Base-by-base conservation (phyloP, 306 rosid species). In the Trifolium dubium region DNA sequence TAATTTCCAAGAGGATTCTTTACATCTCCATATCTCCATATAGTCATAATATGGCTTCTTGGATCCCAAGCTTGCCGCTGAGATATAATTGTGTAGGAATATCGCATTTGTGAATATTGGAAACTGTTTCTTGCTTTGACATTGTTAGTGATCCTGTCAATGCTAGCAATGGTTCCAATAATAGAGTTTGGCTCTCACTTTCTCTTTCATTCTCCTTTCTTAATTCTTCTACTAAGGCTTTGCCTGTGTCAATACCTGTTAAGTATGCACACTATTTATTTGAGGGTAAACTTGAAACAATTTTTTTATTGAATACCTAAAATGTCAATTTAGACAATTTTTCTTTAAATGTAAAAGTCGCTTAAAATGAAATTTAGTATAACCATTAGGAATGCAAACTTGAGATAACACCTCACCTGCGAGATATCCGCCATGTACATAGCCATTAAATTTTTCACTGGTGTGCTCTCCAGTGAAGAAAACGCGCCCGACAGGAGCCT, bases 391-490 rank as follows among this genome's bases (percentile, higher is more conserved):
- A 78, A 68, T 8, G 14, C 12, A 74, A 60, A 9, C 31, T 31
- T 40, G 64, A 5, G 37, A 13, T 18, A 50, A 11, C 39, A 64
- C 66, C 71, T 70, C 61, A 86, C 96, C 98, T 41, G 98, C 81
- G 7, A 94, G 95, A 83, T 88, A 87, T 77, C 88, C 98, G 14
- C 98, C 98, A 44, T 92, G 98, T 55, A 94, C 98, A 46, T 94
- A 94, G 46, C 98, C 98, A 17, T 81, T 94, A 74, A 85, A 94
- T 74, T 73, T 88, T 80, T 89, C 97, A 59, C 96, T 91, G 0
- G 98, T 92, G 82, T 94, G 98, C 83, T 94, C 98, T 5, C 97
- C 97, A 0, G 89, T 89, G 72, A 94, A 94, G 85, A 84, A 92
- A 74, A 94, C 82, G 61, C 86, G 91, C 53, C 96, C 98, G 4